These are phyloP conservation scores for Ustilago vetiveriae DNA, from an alignment of 1,284 basidiomycete genomes.

Conservation along the genomic window DNA sequence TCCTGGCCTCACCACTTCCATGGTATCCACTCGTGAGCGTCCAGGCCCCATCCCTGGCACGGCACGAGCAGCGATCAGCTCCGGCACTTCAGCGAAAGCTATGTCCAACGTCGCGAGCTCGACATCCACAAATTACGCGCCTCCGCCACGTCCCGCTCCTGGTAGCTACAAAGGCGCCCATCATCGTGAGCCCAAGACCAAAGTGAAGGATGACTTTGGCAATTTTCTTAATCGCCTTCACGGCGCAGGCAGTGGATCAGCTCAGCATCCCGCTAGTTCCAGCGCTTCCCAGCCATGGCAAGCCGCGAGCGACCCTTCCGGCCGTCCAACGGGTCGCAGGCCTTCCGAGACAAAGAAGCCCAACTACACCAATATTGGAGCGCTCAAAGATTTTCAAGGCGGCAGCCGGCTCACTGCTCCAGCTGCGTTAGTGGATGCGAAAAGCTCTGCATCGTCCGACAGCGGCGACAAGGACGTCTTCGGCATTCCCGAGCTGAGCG, in stretches of 20 bases:
- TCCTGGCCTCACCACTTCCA: slow-evolving; percentile 11
- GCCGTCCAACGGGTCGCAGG: slow-evolving; percentile 12
- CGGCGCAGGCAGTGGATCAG: neutral
- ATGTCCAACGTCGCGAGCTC: neutral
- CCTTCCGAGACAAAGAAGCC: slow-evolving; percentile 18
- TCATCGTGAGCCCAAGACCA: slow-evolving; percentile 23
- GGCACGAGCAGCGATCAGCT: neutral
- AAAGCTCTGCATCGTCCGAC: slow-evolving; percentile 24
- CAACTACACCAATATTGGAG: slow-evolving; percentile 27
- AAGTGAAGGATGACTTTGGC: slow-evolving; percentile 16
- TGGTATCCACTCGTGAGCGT: slow-evolving; percentile 10
- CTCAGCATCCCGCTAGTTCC: neutral
- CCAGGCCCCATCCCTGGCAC: neutral
- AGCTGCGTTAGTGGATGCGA: neutral
- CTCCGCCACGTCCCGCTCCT: slow-evolving; percentile 7
- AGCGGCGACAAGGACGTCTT: slow-evolving; percentile 17
- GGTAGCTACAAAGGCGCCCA: slow-evolving; percentile 47
- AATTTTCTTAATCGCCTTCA: slow-evolving; percentile 23
- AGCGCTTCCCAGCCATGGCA: slow-evolving; percentile 2
- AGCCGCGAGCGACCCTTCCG: slow-evolving; percentile 11
- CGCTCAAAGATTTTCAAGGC: slow-evolving; percentile 26
- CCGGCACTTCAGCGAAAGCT: neutral
- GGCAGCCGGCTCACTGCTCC: slow-evolving; percentile 14
- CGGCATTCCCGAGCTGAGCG: slow-evolving; percentile 41
- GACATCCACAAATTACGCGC: neutral